These are phyloP conservation scores for Hapsidospora chrysogenum DNA, from an alignment of 495 filamentous ascomycete species.

Conservation along the genomic window DNA sequence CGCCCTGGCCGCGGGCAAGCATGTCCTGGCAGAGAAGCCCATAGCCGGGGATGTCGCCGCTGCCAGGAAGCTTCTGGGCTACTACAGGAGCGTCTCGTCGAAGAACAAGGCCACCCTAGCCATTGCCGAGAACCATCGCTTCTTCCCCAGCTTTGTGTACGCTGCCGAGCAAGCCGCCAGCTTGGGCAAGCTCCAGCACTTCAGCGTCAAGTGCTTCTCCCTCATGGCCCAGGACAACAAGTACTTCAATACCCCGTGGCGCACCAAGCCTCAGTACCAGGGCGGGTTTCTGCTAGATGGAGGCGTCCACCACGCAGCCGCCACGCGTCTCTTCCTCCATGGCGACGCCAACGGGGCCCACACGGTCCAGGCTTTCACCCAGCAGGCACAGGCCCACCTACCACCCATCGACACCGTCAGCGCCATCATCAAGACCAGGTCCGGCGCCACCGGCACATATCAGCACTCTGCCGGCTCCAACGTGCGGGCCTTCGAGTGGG, in stretches of 20 bases:
- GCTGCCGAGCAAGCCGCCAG: slow-evolving; percentile 38
- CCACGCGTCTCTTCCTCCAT: slow-evolving; percentile 35
- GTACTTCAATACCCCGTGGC: slow-evolving; percentile 46
- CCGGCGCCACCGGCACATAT: slow-evolving; percentile 38
- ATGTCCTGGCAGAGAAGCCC: slow-evolving; percentile 74
- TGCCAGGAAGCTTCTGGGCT: slow-evolving; percentile 43
- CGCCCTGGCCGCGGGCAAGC: slow-evolving; percentile 54
- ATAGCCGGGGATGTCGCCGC: slow-evolving; percentile 49
- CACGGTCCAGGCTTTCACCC: slow-evolving; percentile 40
- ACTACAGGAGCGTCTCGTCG: slow-evolving; percentile 34
- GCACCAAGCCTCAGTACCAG: slow-evolving; percentile 52
- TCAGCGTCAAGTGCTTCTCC: slow-evolving; percentile 35
- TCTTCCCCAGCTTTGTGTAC: slow-evolving; percentile 37
- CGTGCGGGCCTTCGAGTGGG: slow-evolving; percentile 22
- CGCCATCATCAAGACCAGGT: slow-evolving; percentile 40
- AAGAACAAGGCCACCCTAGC: slow-evolving; percentile 33
- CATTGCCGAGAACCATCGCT: slow-evolving; percentile 68
- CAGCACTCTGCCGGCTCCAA: slow-evolving; percentile 2
- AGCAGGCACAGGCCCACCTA: slow-evolving; percentile 41
- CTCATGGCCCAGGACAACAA: slow-evolving; percentile 28
- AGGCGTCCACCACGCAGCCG: slow-evolving; percentile 58
- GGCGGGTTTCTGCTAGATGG: slow-evolving; percentile 69
- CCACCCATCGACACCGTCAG: slow-evolving; percentile 62
- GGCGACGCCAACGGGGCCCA: slow-evolving; percentile 31
- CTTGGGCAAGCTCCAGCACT: slow-evolving; percentile 45